These are phyloP conservation scores for Sporothrix brasiliensis DNA, from an alignment of 2,329 filamentous ascomycete genomes.

Conservation along the genomic window DNA sequence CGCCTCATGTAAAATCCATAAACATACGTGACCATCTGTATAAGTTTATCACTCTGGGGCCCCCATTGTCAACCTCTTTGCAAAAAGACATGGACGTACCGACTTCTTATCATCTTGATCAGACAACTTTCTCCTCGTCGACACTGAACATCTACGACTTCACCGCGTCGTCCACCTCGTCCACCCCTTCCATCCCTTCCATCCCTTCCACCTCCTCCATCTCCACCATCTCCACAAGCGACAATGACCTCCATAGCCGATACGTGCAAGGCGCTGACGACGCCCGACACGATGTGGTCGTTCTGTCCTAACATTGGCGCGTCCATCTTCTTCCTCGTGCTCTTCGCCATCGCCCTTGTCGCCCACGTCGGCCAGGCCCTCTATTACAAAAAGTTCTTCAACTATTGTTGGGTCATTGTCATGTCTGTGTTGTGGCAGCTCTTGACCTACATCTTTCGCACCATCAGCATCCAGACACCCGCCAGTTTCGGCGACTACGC, in stretches of 20 bases:
- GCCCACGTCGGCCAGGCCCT: conserved; percentile 29
- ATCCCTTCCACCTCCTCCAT: background rate
- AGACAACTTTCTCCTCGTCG: too few species aligned
- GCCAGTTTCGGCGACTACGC: conserved; percentile 40
- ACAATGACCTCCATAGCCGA: background rate
- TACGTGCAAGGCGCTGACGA: conserved; percentile 21
- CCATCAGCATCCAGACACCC: conserved; percentile 47
- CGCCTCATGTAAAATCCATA: background rate
- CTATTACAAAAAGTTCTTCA: conserved; percentile 18
- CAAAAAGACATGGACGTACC: too few species aligned
- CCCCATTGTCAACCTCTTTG: background rate
- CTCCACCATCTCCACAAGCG: background rate
- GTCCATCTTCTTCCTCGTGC: conserved; percentile 26
- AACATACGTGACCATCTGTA: background rate
- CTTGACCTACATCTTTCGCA: conserved; percentile 33
- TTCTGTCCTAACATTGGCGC: conserved; percentile 32
- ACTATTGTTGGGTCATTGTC: conserved; percentile 45
- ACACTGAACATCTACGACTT: too few species aligned
- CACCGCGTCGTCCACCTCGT: too few species aligned
- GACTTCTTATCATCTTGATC: too few species aligned
- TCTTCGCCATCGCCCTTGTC: conserved; percentile 23
- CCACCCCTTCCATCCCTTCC: too few species aligned
- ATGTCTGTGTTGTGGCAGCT: conserved; percentile 47
- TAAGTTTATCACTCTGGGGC: background rate
- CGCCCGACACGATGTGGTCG: conserved; percentile 31